phyloP scores from a whole-genome alignment of 1,139 yeast species.

The Scheffersomyces stambukii region DNA sequence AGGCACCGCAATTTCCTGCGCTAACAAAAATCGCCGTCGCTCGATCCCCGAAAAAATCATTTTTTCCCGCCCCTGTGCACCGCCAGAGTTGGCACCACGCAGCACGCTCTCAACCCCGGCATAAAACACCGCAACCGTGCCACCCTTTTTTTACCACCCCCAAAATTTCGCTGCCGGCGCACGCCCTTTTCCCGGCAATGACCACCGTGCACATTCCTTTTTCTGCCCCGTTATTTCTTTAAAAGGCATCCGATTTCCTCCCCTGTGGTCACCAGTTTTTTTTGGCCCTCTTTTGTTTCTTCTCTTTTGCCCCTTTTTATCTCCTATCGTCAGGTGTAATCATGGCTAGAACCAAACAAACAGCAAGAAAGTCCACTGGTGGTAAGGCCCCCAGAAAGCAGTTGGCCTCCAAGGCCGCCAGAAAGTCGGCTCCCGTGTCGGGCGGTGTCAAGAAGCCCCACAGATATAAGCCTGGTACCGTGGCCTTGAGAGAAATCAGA shows the following conservation, averaged over 20 bases:
- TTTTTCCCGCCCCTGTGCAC: too few relatives aligned
- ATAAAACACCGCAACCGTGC: too few relatives aligned
- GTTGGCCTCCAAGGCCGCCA: conserved; percentile 51
- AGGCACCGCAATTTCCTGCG: too few relatives aligned
- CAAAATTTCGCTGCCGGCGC: too few relatives aligned
- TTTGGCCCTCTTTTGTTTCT: neutral
- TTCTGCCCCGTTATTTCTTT: conserved; percentile 5
- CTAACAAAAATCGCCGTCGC: too few relatives aligned
- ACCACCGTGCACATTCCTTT: too few relatives aligned
- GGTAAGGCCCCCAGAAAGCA: conserved; percentile 55
- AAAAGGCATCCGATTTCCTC: conserved; percentile 3
- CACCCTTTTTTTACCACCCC: too few relatives aligned
- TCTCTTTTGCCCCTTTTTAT: neutral
- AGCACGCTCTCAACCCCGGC: too few relatives aligned
- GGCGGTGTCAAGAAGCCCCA: conserved; percentile 54
- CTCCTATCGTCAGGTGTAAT: conserved; percentile 5
- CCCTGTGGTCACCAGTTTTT: too few relatives aligned
- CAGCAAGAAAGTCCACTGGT: conserved; percentile 53
- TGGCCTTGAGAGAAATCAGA: conserved; percentile 53
- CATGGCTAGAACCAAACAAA: conserved; percentile 53
- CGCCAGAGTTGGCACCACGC: too few relatives aligned
- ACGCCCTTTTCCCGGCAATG: too few relatives aligned
- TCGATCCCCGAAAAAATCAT: too few relatives aligned
- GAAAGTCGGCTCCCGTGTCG: conserved; percentile 50
- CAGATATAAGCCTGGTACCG: conserved; percentile 56